Evolutionary conservation across 352 stramenopile genomes (phyloP).

Genomic region (Elongisporangium senticosum): DNA sequence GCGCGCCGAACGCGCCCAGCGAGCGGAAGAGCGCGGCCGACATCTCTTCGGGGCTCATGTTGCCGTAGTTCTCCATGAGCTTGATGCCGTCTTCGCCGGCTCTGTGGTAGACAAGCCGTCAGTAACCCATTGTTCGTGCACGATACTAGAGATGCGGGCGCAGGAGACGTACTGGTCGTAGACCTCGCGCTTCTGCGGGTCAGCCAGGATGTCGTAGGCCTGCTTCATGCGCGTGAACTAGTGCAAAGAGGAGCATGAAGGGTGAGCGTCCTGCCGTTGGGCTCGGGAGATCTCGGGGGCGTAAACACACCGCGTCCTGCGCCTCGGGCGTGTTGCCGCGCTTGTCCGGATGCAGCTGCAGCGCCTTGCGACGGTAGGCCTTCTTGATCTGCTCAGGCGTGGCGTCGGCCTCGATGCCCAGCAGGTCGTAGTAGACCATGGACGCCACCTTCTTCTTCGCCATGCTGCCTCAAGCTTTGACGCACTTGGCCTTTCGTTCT

Average conservation of each 20-base stretch:
- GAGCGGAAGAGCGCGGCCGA: slow-evolving; percentile 64
- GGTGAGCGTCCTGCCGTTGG: not conserved
- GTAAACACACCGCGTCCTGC: slow-evolving; percentile 53
- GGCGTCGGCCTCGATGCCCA: slow-evolving; percentile 67
- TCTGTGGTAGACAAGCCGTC: slow-evolving; percentile 18
- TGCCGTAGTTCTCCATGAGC: slow-evolving; percentile 83
- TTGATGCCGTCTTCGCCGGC: slow-evolving; percentile 87
- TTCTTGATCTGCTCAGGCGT: slow-evolving; percentile 89
- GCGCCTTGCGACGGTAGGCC: slow-evolving; percentile 86
- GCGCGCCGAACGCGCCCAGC: slow-evolving; percentile 60
- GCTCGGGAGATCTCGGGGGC: too few species aligned
- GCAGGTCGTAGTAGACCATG: slow-evolving; percentile 78
- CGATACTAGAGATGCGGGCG: not conserved
- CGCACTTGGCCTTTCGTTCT: not conserved
- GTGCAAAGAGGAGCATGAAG: slow-evolving; percentile 6
- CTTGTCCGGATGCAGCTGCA: slow-evolving; percentile 91
- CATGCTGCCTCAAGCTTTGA: slow-evolving; percentile 1
- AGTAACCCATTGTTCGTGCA: slow-evolving; percentile 1
- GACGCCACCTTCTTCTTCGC: slow-evolving; percentile 64
- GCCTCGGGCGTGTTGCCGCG: slow-evolving; percentile 73
- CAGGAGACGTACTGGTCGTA: slow-evolving; percentile 60
- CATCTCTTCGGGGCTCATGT: slow-evolving; percentile 76
- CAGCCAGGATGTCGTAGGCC: slow-evolving; percentile 91
- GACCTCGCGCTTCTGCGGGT: slow-evolving; percentile 80
- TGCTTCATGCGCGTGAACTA: slow-evolving; percentile 90